A percentile compares a stretch with the other conserved stretches of the same genome.
These are phyloP conservation scores for Kokia cookei DNA, from an alignment of 441 rosid species.

Conservation along the genomic window DNA sequence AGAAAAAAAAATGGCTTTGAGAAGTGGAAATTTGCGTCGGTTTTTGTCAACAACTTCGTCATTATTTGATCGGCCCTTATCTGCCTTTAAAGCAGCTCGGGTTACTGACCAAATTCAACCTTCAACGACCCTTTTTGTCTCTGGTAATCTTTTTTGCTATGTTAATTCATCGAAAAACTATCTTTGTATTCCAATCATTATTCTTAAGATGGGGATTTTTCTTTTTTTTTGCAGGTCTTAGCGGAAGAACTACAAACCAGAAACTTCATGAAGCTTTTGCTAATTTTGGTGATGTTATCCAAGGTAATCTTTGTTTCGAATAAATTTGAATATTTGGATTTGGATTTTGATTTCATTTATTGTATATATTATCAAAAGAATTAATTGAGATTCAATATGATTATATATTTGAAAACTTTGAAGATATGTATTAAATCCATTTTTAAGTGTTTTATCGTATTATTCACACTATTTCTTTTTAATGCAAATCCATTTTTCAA, in stretches of 20 bases:
- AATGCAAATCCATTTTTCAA: neutral
- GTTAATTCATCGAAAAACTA: neutral
- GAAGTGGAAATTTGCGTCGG: neutral
- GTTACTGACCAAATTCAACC: neutral
- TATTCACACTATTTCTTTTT: neutral
- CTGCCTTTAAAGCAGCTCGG: neutral
- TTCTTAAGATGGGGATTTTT: neutral
- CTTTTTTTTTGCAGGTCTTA: slow-evolving; percentile 4
- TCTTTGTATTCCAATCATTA: neutral
- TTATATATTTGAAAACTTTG: neutral
- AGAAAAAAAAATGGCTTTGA: neutral
- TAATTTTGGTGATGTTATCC: neutral
- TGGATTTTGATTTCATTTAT: neutral
- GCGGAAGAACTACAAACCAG: slow-evolving; percentile 5
- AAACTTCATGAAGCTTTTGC: neutral
- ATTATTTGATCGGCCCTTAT: neutral
- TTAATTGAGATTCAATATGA: neutral
- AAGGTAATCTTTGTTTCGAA: neutral
- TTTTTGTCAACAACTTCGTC: neutral
- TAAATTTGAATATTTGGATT: neutral
- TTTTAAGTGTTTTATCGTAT: neutral
- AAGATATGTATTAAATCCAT: neutral
- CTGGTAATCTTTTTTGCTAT: neutral
- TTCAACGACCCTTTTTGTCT: slow-evolving; percentile 5
- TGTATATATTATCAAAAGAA: neutral